Evolutionary conservation across 805 yeast genomes (phyloP).

Genomic region (Vanderwaltozyma tropicalis): DNA sequence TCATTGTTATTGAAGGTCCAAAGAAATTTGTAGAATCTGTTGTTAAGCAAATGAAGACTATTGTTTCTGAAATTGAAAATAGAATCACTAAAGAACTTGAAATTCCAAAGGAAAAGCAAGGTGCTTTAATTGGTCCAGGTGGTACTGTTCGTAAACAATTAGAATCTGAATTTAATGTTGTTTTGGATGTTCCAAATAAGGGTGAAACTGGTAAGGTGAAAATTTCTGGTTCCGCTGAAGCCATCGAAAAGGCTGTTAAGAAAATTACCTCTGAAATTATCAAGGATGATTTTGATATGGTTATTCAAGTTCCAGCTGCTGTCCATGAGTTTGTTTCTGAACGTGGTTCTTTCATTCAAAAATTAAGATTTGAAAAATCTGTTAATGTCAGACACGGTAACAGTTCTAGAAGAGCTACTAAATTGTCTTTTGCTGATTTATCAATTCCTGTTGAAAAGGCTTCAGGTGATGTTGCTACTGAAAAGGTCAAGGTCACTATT

Average conservation of each 20-base stretch:
- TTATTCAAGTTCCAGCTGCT: slow-evolving; percentile 46
- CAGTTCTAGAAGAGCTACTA: slow-evolving; percentile 38
- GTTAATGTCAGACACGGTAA: slow-evolving; percentile 55
- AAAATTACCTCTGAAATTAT: slow-evolving; percentile 48
- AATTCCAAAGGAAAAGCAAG: slow-evolving; percentile 64
- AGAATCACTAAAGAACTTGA: slow-evolving; percentile 41
- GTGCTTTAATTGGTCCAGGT: slow-evolving; percentile 68
- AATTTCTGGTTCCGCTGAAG: slow-evolving; percentile 57
- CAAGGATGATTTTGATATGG: slow-evolving; percentile 44
- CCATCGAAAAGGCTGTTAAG: slow-evolving; percentile 50
- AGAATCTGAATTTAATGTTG: slow-evolving; percentile 59
- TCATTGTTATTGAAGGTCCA: slow-evolving; percentile 65
- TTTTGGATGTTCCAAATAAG: slow-evolving; percentile 56
- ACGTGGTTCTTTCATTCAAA: slow-evolving; percentile 52
- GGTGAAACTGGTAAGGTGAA: slow-evolving; percentile 41
- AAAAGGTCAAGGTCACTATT: slow-evolving; percentile 38
- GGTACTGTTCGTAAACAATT: slow-evolving; percentile 65
- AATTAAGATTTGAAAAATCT: slow-evolving; percentile 40
- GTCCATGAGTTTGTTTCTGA: slow-evolving; percentile 55
- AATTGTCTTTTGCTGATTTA: slow-evolving; percentile 34
- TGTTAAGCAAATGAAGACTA: slow-evolving; percentile 46
- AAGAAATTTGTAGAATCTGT: slow-evolving; percentile 60
- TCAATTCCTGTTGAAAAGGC: slow-evolving; percentile 41
- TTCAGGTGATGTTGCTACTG: slow-evolving; percentile 22
- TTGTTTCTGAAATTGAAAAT: slow-evolving; percentile 57